Base-by-base conservation (phyloP, 805 yeast species). In the Maudiozyma bulderi region DNA sequence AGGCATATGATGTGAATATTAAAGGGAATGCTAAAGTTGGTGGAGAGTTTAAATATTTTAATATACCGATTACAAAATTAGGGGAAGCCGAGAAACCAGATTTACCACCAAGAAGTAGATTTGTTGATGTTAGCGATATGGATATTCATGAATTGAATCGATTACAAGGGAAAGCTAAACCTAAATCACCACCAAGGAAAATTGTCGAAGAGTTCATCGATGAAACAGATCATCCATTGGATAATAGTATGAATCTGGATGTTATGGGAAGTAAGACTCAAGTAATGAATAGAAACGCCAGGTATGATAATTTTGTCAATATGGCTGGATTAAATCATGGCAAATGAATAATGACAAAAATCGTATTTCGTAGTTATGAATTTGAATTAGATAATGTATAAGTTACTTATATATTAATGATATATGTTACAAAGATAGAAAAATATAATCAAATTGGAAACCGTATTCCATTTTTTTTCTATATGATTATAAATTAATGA, bases 61-160 rank as follows among this genome's bases (percentile, higher is more conserved):
- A 58, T 32, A 60, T 61, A 8, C 62, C 65, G 13, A 52, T 60
- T 14, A 55, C 59, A 1, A 58, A 58, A 47, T 48, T 57, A n/a
- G 48, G 47, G n/a, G 15, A 47, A 9, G 48, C 40, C 5, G 42
- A 35, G 13, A 29, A 26, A 15, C 37, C 35, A 9, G 37, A 30
- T n/a, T 10, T 26, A 11, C 8, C 38, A 30, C 20, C 38, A 6
- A 9, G 44, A 13, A 44, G 46, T 42, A 42, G 34, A 14, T 32
- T 13, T 6, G 29, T 13, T 3, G 40, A 26, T 33, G 31, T 28
- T n/a, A 28, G 30, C 13, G 11, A 39, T 10, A 15, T 26, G 28
- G n/a, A 39, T 13, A 28, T 15, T 11, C 8, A 34, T 10, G 31
- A 33, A 33, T 4, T 26, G 13, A 43, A 43, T 10, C 13, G 6